These are phyloP conservation scores for Carallia brachiata DNA, from an alignment of 345 rosid genomes.

Conservation along the genomic window DNA sequence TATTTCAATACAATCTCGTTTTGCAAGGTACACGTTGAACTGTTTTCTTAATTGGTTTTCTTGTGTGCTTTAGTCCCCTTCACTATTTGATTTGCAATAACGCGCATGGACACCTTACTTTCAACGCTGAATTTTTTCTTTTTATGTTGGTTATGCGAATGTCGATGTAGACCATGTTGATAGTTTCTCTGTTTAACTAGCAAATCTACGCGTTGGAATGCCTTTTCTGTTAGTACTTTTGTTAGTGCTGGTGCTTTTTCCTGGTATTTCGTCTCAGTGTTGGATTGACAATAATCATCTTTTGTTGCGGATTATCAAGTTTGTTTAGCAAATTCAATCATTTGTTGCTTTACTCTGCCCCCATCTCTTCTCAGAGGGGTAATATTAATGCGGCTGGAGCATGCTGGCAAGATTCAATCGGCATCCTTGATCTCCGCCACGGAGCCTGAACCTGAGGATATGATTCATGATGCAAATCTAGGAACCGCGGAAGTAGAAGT, in stretches of 20 bases:
- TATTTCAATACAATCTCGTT: conserved; percentile 85
- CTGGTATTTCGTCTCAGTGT: no score
- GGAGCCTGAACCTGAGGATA: conserved; percentile 45
- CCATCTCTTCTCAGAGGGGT: conserved; percentile 58
- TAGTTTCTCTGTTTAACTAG: no score
- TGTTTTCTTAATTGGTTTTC: not conserved
- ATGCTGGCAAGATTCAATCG: conserved; percentile 87
- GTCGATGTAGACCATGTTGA: no score
- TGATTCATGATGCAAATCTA: not conserved
- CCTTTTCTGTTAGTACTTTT: no score
- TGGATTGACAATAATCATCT: no score
- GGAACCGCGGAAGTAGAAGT: not conserved
- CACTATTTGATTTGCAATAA: not conserved
- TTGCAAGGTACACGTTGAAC: conserved; percentile 54
- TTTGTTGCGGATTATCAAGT: no score
- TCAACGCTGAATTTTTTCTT: not conserved
- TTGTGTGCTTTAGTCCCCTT: not conserved
- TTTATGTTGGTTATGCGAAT: no score
- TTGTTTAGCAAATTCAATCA: no score
- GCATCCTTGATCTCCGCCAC: conserved; percentile 76
- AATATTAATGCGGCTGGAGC: conserved; percentile 85
- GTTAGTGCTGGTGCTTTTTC: no score
- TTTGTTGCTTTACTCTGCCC: no score
- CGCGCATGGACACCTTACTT: not conserved
- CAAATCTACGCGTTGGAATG: no score